These are phyloP conservation scores for Xylariaceae sp. DNA, from an alignment of 2,329 filamentous ascomycete genomes.

Conservation along the genomic window DNA sequence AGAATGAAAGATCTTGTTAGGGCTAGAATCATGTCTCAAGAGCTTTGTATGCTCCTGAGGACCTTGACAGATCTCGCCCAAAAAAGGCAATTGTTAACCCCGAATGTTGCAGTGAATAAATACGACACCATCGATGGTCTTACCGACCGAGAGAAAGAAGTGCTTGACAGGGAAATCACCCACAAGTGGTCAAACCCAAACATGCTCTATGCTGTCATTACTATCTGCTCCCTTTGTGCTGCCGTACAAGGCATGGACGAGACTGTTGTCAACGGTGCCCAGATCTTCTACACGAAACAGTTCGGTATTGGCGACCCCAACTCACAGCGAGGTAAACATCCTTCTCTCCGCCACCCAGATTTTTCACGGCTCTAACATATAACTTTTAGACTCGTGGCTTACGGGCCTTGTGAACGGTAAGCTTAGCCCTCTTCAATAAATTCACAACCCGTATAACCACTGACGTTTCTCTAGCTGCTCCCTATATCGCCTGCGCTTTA, in stretches of 20 bases:
- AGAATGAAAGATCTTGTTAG: no score
- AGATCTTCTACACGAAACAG: constrained; percentile 67
- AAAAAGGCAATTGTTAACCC: no score
- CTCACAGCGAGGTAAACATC: constrained; percentile 46
- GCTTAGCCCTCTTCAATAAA: not conserved
- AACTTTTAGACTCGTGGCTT: constrained; percentile 58
- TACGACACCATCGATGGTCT: constrained; percentile 60
- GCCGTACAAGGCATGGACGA: constrained; percentile 77
- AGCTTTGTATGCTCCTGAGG: no score
- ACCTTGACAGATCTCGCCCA: no score
- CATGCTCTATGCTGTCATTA: constrained; percentile 69
- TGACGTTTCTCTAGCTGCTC: constrained; percentile 46
- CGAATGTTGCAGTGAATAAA: no score
- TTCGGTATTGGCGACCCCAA: constrained; percentile 65
- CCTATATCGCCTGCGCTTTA: constrained; percentile 71
- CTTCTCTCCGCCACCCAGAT: not conserved
- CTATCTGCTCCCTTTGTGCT: constrained; percentile 55
- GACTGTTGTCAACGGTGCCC: constrained; percentile 73
- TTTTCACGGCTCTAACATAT: constrained; percentile 14
- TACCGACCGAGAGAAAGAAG: constrained; percentile 62
- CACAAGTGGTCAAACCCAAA: constrained; percentile 74
- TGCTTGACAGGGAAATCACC: constrained; percentile 65
- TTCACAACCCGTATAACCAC: not conserved
- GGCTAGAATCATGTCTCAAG: no score
- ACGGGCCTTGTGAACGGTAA: constrained; percentile 65